Percentiles rank a stretch among this genome's conserved stretches.
Conservation (phyloP, 495 filamentous ascomycete species). For the Penicillium daleae region DNA sequence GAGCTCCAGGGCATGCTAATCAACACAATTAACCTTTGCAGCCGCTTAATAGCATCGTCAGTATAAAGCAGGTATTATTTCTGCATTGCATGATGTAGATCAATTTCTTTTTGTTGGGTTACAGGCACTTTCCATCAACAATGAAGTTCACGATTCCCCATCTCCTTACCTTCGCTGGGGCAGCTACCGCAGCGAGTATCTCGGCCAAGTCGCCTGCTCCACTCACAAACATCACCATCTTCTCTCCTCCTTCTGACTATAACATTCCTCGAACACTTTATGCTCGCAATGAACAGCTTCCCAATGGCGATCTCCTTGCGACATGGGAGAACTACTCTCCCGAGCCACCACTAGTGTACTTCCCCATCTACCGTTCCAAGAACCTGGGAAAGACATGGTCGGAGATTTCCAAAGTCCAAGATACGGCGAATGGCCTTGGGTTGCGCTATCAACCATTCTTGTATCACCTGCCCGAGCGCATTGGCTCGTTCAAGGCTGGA, state of each 20-base stretch:
- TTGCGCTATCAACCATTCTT: slow-evolving; percentile 71
- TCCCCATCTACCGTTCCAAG: slow-evolving; percentile 65
- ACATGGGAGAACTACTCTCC: slow-evolving; percentile 68
- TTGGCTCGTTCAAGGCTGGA: slow-evolving; percentile 61
- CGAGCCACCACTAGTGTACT: slow-evolving; percentile 60
- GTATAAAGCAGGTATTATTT: background rate
- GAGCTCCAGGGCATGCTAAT: background rate
- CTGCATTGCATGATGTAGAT: background rate
- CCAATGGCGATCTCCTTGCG: slow-evolving; percentile 35
- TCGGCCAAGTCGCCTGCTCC: slow-evolving; percentile 12
- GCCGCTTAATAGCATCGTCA: background rate
- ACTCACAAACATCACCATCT: slow-evolving; percentile 33
- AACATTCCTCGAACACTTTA: slow-evolving; percentile 37
- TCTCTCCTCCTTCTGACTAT: slow-evolving; percentile 39
- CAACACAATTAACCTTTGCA: background rate
- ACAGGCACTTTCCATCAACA: slow-evolving; percentile 17
- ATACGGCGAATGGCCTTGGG: slow-evolving; percentile 65
- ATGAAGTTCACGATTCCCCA: slow-evolving; percentile 21
- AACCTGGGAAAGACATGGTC: slow-evolving; percentile 66
- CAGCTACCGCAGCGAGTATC: slow-evolving; percentile 19
- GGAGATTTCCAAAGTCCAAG: slow-evolving; percentile 61
- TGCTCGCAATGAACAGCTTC: slow-evolving; percentile 28
- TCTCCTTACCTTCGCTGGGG: slow-evolving; percentile 24
- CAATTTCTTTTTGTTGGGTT: background rate
- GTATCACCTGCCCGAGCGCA: slow-evolving; percentile 56